phyloP scores from a whole-genome alignment of 2,329 filamentous ascomycete genomes.

The Aureobasidium uvarum region DNA sequence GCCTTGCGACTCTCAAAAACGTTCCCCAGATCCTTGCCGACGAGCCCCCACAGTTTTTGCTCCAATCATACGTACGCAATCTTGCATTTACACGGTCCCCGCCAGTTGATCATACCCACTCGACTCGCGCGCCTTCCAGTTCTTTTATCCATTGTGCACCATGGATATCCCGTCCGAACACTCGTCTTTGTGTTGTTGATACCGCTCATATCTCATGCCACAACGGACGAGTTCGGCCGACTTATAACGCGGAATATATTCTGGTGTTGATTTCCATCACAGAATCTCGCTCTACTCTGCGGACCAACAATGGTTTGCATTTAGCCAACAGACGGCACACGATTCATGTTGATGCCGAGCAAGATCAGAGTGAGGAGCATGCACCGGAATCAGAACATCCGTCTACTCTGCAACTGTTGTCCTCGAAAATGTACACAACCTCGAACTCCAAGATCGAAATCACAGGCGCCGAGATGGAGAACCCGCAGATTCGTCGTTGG shows the following conservation, averaged over 20 bases:
- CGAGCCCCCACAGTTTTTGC: conserved; percentile 18
- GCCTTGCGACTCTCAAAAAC: conserved; percentile 1
- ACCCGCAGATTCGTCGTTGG: not conserved
- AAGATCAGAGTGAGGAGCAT: not conserved
- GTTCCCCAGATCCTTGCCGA: conserved; percentile 14
- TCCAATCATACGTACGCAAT: conserved; percentile 22
- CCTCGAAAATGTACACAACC: not conserved
- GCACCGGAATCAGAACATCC: conserved; percentile 15
- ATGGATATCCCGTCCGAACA: not conserved
- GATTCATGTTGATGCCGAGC: conserved; percentile 1
- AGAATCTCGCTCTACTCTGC: not conserved
- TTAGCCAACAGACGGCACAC: conserved; percentile 8
- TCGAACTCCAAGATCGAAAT: not conserved
- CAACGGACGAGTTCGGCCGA: conserved; percentile 11
- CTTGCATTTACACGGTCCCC: conserved; percentile 18
- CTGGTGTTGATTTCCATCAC: not conserved
- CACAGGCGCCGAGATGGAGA: not conserved
- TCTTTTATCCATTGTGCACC: conserved; percentile 8
- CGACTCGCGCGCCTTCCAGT: not conserved
- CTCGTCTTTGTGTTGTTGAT: not conserved
- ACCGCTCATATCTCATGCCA: not conserved
- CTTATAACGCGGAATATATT: not conserved
- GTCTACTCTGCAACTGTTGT: not conserved
- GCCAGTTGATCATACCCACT: not conserved
- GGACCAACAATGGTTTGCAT: not conserved